These are phyloP conservation scores for Pestalotiopsis sp. DNA, from an alignment of 2,329 filamentous ascomycete species.

Conservation along the genomic window DNA sequence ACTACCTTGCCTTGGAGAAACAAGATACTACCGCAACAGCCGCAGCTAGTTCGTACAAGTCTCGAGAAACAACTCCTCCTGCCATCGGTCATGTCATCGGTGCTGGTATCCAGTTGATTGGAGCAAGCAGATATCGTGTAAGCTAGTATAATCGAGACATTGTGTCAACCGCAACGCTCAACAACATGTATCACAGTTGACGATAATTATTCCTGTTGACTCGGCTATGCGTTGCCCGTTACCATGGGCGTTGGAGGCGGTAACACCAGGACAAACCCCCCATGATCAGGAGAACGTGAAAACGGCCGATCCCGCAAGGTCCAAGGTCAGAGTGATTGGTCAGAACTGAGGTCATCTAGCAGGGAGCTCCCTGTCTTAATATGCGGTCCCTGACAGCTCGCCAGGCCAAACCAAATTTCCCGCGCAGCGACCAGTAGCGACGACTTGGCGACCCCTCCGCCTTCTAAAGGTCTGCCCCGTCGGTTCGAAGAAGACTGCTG, in stretches of 20 bases:
- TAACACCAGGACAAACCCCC: background rate
- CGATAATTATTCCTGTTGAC: background rate
- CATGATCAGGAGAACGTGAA: background rate
- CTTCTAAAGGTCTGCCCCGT: background rate
- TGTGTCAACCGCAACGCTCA: too few species aligned
- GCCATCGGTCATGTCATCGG: too few species aligned
- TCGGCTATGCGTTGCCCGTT: background rate
- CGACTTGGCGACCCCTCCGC: background rate
- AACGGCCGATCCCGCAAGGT: background rate
- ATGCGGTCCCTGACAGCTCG: constrained; percentile 11
- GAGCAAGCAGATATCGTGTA: too few species aligned
- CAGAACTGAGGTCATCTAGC: background rate
- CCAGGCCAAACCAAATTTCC: constrained; percentile 11
- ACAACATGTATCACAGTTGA: background rate
- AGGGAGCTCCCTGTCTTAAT: constrained; percentile 4
- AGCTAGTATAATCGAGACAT: too few species aligned
- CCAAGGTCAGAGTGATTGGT: background rate
- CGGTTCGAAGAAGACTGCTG: background rate
- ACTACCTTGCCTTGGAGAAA: too few species aligned
- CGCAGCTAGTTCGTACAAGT: too few species aligned
- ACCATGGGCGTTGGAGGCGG: background rate
- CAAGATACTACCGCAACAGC: too few species aligned
- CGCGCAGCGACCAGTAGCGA: background rate
- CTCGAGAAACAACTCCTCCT: too few species aligned
- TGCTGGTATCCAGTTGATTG: too few species aligned